phyloP scores from a whole-genome alignment of 805 yeast genomes.

The Cephaloascus fragrans region DNA sequence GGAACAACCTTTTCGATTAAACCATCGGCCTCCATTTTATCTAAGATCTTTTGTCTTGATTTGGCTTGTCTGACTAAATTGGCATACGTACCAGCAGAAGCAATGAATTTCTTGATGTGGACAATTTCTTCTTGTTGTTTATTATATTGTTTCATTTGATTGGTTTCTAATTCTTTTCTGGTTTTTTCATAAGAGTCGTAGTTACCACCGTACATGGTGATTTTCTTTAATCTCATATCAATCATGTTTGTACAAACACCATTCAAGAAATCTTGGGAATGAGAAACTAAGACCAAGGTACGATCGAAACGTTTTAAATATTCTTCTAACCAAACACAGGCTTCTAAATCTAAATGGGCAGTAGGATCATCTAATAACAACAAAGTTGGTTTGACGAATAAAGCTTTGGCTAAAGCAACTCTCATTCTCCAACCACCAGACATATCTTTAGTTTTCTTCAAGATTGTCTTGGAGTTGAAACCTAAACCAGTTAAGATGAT shows the following conservation, averaged over 20 bases:
- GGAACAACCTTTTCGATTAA: constrained; percentile 84
- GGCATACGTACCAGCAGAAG: constrained; percentile 99
- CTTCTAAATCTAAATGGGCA: constrained; percentile 98
- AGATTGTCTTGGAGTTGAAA: constrained; percentile 77
- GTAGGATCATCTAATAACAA: constrained; percentile 96
- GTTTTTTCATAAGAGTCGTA: constrained; percentile 96
- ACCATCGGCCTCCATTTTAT: constrained; percentile 99
- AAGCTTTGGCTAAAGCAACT: constrained; percentile 95
- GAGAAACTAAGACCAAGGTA: constrained; percentile 88
- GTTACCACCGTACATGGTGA: constrained; percentile 89
- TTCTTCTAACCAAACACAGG: constrained; percentile 99
- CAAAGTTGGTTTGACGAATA: constrained; percentile 95
- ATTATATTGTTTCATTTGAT: constrained; percentile 94
- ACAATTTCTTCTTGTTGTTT: constrained; percentile 99
- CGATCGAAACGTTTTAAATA: constrained; percentile 91
- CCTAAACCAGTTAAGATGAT: constrained; percentile 95
- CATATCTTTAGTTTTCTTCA: constrained; percentile 96
- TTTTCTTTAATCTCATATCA: constrained; percentile 83
- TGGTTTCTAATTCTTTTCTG: constrained; percentile 85
- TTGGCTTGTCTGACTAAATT: constrained; percentile 97
- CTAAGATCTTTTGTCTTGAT: constrained; percentile 97
- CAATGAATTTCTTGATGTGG: constrained; percentile 97
- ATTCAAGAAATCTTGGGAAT: constrained; percentile 98
- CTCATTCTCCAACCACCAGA: constrained; percentile 99
- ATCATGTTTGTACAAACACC: constrained; percentile 98